Base-by-base conservation (phyloP, 163 green algal genomes). In the Trebouxia gelatinosa region DNA sequence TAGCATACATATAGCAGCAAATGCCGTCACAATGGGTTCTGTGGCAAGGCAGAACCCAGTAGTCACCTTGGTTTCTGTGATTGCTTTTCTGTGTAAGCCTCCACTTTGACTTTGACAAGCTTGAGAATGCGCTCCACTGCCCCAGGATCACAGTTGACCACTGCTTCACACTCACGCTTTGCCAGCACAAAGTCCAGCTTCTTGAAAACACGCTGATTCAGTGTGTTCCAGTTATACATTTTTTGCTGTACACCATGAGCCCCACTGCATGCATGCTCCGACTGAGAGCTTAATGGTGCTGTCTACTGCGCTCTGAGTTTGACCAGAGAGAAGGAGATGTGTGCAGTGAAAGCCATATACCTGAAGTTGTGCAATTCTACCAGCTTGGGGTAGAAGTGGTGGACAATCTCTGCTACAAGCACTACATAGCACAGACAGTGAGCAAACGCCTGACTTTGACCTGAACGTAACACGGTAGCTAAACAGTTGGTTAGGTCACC, bases 291-390 rank as follows among this genome's bases (percentile, higher is more conserved):
- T 6, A 38, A 19, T 43, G 6, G 29, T 26, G 16, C 38, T 46
- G 28, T 3, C 19, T 3, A 23, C 37, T 39, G 17, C 29, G 26
- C 39, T 5, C 50, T 57, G 58, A 21, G 26, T 31, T 1, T 40
- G 38, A 28, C 6, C 43, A 54, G 43, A 54, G 9, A 23, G 43
- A 9, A 54, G 43, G 11, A 54, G 43, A 9, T 9, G 11, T 13
- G 43, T 54, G 43, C 9, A 54, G 43, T 13, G 43, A 54, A 9
- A 54, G 43, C 11, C 43, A 54, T 54, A 40, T 37, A 93, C 85
- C 88, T 97, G 90, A 98, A 99, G 86, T 99, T 99, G 86, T 99
- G 95, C 54, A 98, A 86, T 75, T 99, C 90, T 62, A 98, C 92
- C 16, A 97, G 75, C 77, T 89, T 92, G 2, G 95, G 93, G 58